A percentile compares a stretch with the other conserved stretches of the same genome.
These are phyloP conservation scores for Aplosporella prunicola DNA, from an alignment of 2,329 filamentous ascomycete genomes.

Conservation along the genomic window DNA sequence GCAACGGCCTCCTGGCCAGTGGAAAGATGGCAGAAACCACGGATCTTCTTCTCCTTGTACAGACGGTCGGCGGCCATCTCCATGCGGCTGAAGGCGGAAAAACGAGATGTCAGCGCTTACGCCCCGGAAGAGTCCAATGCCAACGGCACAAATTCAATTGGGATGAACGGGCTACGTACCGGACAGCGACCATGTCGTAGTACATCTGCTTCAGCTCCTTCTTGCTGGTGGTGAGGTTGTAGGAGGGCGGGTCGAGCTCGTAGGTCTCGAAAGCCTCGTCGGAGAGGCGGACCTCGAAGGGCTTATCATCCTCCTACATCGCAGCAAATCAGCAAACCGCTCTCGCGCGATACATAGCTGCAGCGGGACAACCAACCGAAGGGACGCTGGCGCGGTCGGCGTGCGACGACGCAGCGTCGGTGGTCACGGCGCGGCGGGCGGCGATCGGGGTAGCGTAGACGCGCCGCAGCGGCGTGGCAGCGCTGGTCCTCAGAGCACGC, in stretches of 20 bases:
- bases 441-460: slow-evolving; percentile 24
- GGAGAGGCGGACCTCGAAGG: slow-evolving; percentile 83
- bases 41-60: slow-evolving; percentile 99
- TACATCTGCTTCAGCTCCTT: slow-evolving; percentile 99
- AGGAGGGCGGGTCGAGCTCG: slow-evolving; percentile 90
- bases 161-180: slow-evolving; percentile 50
- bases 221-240: slow-evolving; percentile 91
- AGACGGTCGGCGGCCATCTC: slow-evolving; percentile 98
- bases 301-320: slow-evolving; percentile 88
- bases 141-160: not conserved
- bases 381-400: slow-evolving; percentile 69
- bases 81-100: slow-evolving; percentile 67
- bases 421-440: slow-evolving; percentile 67
- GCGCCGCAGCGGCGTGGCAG: slow-evolving; percentile 31
- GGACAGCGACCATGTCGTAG: slow-evolving; percentile 88
- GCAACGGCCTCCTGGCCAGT: slow-evolving; percentile 97
- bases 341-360: too few species aligned
- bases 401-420: slow-evolving; percentile 85
- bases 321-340: too few species aligned
- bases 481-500: slow-evolving; percentile 30
- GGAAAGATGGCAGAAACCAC: slow-evolving; percentile 98
- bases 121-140: not conserved
- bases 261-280: slow-evolving; percentile 99
- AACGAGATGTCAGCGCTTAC: slow-evolving; percentile 4
- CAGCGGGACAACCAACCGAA: slow-evolving; percentile 28